Conservation (phyloP, 306 rosid species). For the Cucumis melo region DNA sequence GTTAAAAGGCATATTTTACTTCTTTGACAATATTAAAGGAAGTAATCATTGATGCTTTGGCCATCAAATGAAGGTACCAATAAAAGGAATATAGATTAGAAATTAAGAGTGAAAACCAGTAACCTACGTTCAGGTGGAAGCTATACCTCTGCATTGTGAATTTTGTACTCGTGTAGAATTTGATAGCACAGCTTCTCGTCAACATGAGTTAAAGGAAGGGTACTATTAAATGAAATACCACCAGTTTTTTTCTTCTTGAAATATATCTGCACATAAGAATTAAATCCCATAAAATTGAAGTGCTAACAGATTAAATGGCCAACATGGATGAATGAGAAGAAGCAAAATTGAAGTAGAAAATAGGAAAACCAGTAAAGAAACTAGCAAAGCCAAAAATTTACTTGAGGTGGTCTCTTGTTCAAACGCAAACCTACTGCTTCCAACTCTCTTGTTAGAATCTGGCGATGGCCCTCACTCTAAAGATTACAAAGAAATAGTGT, state of each 20-base stretch:
- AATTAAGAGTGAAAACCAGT: background rate
- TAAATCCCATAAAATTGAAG: conserved; percentile 1
- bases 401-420: conserved; percentile 97
- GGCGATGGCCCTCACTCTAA: conserved; percentile 99
- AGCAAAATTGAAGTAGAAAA: background rate
- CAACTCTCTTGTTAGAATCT: conserved; percentile 88
- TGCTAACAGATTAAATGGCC: background rate
- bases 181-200: conserved; percentile 98
- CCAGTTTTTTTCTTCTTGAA: conserved; percentile 97
- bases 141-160: conserved; percentile 97
- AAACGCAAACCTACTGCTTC: conserved; percentile 98
- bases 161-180: conserved; percentile 96
- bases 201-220: conserved; percentile 79
- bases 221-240: conserved; percentile 95
- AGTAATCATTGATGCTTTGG: background rate
- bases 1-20: background rate
- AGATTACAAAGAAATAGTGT: background rate
- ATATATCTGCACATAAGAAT: conserved; percentile 57
- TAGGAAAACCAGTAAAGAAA: conserved; percentile 4
- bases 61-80: background rate
- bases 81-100: background rate
- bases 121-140: background rate
- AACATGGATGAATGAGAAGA: background rate
- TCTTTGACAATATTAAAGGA: background rate
- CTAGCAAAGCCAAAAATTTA: conserved; percentile 16